Percentiles rank a stretch among this genome's conserved stretches.
phyloP scores from a whole-genome alignment of 108 stramenopile species.

The Nannochloropsis gaditana region DNA sequence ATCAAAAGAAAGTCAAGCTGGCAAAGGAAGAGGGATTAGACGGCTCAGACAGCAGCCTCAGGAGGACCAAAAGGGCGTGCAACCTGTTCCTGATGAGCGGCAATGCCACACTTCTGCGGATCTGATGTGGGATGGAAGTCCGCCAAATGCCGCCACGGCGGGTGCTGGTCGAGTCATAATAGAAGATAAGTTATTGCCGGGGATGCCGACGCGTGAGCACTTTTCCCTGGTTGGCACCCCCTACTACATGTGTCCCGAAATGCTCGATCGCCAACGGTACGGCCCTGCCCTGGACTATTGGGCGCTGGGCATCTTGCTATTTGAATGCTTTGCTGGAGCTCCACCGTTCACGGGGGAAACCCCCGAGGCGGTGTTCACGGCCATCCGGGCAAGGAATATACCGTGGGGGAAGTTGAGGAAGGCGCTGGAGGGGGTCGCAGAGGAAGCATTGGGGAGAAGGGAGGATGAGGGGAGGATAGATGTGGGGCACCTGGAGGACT shows the following conservation, averaged over 20 bases:
- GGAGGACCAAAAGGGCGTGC: neutral
- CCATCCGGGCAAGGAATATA: neutral
- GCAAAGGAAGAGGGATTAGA: neutral
- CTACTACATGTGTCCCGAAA: constrained; percentile 30
- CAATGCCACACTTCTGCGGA: neutral
- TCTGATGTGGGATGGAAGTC: neutral
- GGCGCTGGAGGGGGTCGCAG: neutral
- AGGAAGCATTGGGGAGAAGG: neutral
- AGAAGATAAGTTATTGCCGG: neutral
- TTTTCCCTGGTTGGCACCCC: constrained; percentile 25
- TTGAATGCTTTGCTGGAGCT: constrained; percentile 7
- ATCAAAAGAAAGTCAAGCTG: neutral
- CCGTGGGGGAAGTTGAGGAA: neutral
- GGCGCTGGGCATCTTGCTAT: constrained; percentile 18
- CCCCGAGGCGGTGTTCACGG: neutral
- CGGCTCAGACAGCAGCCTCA: neutral
- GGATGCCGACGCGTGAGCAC: neutral
- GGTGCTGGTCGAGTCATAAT: neutral
- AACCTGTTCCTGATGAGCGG: neutral
- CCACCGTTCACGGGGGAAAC: constrained; percentile 20
- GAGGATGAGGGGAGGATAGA: neutral
- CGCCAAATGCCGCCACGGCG: neutral
- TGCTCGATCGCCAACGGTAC: constrained; percentile 13
- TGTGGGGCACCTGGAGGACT: neutral
- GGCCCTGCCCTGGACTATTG: constrained; percentile 22